A percentile compares a stretch with the other conserved stretches of the same genome.
Conservation (phyloP, 371 early-diverging fungal genomes). For the Mucor saturninus region DNA sequence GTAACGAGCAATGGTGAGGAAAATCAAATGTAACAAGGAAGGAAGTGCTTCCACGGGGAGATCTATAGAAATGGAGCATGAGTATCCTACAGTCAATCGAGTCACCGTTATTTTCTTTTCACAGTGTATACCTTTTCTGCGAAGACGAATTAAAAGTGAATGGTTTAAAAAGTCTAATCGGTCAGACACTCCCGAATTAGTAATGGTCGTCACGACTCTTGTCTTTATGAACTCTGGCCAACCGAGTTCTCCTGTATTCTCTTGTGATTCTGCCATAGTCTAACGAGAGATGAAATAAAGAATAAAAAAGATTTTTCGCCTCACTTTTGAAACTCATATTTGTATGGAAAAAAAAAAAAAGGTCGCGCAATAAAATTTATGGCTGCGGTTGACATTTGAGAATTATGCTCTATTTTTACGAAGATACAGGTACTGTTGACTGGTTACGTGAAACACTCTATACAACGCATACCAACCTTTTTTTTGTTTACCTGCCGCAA, state of each 20-base stretch:
- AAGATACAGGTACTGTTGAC: too few species aligned
- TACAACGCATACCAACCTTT: too few species aligned
- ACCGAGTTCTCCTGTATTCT: constrained; percentile 51
- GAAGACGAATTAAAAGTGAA: constrained; percentile 59
- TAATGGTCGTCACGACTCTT: constrained; percentile 54
- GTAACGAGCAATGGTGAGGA: constrained; percentile 68
- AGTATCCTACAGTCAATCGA: background rate
- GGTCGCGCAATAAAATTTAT: too few species aligned
- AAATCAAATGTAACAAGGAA: constrained; percentile 56
- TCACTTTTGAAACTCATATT: background rate
- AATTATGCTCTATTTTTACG: too few species aligned
- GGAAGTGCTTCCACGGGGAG: constrained; percentile 61
- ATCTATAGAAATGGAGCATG: constrained; percentile 37
- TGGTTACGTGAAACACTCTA: too few species aligned
- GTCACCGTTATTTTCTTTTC: background rate
- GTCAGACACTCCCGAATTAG: constrained; percentile 54
- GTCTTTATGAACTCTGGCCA: constrained; percentile 66
- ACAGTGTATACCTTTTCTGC: constrained; percentile 55
- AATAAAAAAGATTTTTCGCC: background rate
- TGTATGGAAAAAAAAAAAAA: background rate
- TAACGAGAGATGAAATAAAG: constrained; percentile 2
- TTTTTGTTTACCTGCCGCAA: too few species aligned
- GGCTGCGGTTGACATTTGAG: too few species aligned
- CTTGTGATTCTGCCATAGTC: constrained; percentile 41
- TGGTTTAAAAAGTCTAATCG: constrained; percentile 62